These are phyloP conservation scores for Zygoascus bituminiphila DNA, from an alignment of 805 yeast genomes.

Conservation along the genomic window DNA sequence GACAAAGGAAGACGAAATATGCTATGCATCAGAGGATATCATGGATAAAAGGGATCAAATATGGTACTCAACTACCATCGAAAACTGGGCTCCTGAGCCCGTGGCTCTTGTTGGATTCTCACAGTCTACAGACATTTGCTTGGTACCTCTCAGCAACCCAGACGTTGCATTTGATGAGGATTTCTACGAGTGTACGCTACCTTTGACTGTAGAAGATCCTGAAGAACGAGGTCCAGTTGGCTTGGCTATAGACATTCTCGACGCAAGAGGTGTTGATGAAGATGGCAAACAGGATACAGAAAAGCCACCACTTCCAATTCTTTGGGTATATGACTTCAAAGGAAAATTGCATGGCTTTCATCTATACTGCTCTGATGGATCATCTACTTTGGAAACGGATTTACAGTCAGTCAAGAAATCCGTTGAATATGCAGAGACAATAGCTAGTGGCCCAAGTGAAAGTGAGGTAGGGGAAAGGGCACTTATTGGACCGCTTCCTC, in stretches of 20 bases:
- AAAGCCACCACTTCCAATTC: neutral
- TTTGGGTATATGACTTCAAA: neutral
- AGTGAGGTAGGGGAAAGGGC: too few relatives aligned
- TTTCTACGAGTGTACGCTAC: neutral
- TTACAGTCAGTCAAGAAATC: too few relatives aligned
- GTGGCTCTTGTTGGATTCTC: neutral
- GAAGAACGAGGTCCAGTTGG: conserved; percentile 1
- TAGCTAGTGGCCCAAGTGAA: too few relatives aligned
- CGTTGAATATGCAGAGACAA: too few relatives aligned
- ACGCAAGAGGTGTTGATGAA: neutral
- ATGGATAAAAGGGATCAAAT: neutral
- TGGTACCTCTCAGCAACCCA: neutral
- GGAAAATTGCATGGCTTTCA: conserved; percentile 1
- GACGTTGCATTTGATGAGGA: neutral
- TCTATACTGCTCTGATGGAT: neutral
- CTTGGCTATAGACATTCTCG: neutral
- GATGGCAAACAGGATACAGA: neutral
- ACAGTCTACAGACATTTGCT: neutral
- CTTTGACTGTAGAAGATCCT: neutral
- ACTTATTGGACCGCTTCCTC: too few relatives aligned
- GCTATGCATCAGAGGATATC: neutral
- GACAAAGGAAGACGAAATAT: neutral
- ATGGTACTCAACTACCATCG: neutral
- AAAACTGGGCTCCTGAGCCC: neutral
- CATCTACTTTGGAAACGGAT: too few relatives aligned